Conservation (phyloP, 371 early-diverging fungal genomes). For the Mucor circinelloides region DNA sequence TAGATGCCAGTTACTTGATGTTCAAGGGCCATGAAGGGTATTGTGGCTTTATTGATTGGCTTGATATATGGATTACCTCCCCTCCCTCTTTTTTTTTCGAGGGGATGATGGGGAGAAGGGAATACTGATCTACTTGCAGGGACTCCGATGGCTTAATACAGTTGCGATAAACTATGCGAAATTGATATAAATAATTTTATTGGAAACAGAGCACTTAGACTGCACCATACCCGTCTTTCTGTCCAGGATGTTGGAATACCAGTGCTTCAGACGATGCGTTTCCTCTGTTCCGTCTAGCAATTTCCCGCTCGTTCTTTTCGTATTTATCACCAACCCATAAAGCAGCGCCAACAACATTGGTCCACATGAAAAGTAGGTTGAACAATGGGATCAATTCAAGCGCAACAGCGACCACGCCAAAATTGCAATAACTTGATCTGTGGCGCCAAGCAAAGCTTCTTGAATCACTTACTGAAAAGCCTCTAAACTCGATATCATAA, state of each 20-base stretch:
- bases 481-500: slow-evolving; percentile 61
- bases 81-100: not conserved
- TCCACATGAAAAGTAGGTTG: slow-evolving; percentile 73
- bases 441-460: slow-evolving; percentile 49
- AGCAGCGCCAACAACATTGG: slow-evolving; percentile 77
- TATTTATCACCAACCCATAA: slow-evolving; percentile 72
- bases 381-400: slow-evolving; percentile 70
- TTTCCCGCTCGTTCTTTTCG: slow-evolving; percentile 44
- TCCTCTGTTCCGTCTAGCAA: slow-evolving; percentile 11
- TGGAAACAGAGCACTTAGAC: not conserved
- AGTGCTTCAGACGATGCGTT: slow-evolving; percentile 6
- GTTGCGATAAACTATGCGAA: not conserved
- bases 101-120: not conserved
- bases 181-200: slow-evolving; percentile 5
- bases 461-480: slow-evolving; percentile 51
- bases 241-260: not conserved
- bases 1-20: not conserved
- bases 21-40: not conserved
- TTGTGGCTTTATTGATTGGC: slow-evolving; percentile 1
- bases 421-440: slow-evolving; percentile 46
- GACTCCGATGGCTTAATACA: not conserved
- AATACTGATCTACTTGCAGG: not conserved
- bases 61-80: not conserved
- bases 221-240: slow-evolving; percentile 23
- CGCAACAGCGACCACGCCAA: slow-evolving; percentile 67